Evolutionary conservation across 441 rosid genomes (phyloP).

Genomic region (Bocquillonia castaneifolia): DNA sequence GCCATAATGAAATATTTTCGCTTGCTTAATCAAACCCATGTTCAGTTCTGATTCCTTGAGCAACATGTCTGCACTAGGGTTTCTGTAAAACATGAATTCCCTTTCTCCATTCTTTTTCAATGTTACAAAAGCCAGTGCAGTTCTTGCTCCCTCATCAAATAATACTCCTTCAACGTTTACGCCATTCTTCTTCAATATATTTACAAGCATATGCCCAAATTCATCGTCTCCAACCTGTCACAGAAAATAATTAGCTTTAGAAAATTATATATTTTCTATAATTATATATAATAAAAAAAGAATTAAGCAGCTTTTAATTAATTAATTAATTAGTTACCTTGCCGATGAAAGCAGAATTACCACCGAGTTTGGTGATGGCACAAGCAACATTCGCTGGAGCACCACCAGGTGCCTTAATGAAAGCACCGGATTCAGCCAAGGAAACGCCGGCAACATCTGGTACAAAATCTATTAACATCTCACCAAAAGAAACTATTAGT

Average conservation of each 20-base stretch:
- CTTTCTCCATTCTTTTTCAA: constrained; percentile 59
- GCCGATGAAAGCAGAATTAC: constrained; percentile 63
- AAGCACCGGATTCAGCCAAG: constrained; percentile 56
- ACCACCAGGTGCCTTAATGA: constrained; percentile 71
- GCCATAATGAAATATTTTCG: constrained; percentile 66
- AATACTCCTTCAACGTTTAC: constrained; percentile 56
- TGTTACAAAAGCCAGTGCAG: constrained; percentile 74
- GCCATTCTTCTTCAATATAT: constrained; percentile 50
- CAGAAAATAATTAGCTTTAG: too few relatives aligned
- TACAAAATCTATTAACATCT: constrained; percentile 73
- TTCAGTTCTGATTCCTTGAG: constrained; percentile 59
- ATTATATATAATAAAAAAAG: neutral
- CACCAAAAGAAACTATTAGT: constrained; percentile 55
- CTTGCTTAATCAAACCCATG: constrained; percentile 45
- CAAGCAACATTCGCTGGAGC: constrained; percentile 88
- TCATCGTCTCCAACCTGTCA: constrained; percentile 67
- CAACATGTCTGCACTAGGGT: constrained; percentile 79
- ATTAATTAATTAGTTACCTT: constrained; percentile 33
- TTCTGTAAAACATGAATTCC: constrained; percentile 72
- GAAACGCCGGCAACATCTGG: constrained; percentile 64
- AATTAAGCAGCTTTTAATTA: neutral
- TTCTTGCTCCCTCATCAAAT: constrained; percentile 55
- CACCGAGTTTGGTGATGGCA: constrained; percentile 67
- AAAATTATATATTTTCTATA: too few relatives aligned
- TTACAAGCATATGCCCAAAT: constrained; percentile 68